Percentiles rank a stretch among this genome's conserved stretches.
phyloP scores from a whole-genome alignment of 1,284 basidiomycete genomes.

The Agroathelia rolfsii region DNA sequence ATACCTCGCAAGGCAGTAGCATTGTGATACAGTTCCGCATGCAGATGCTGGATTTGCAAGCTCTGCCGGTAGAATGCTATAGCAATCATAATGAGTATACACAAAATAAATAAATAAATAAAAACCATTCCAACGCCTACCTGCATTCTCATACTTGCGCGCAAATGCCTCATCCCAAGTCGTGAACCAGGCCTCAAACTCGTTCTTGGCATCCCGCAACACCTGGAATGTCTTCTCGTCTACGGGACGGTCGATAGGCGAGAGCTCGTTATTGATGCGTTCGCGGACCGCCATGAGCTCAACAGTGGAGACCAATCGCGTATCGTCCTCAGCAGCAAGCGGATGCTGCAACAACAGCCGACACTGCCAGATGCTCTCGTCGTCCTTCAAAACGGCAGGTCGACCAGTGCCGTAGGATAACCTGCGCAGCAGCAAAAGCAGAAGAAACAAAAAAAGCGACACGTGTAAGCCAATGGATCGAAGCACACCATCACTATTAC shows the following conservation, averaged over 20 bases:
- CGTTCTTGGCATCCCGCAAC: slow-evolving; percentile 51
- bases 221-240: slow-evolving; percentile 57
- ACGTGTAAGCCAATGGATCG: too few species aligned
- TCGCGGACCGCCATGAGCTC: slow-evolving; percentile 79
- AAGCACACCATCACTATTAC: too few species aligned
- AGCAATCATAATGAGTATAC: slow-evolving; percentile 8
- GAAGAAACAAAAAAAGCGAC: neutral
- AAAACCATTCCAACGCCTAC: slow-evolving; percentile 28
- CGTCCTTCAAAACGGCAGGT: slow-evolving; percentile 84
- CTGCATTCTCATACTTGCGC: slow-evolving; percentile 72
- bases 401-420: slow-evolving; percentile 90
- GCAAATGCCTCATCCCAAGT: slow-evolving; percentile 74
- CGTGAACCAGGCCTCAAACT: slow-evolving; percentile 65
- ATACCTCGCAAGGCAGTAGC: slow-evolving; percentile 69
- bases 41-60: slow-evolving; percentile 69
- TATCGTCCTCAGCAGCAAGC: slow-evolving; percentile 83
- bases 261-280: slow-evolving; percentile 58
- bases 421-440: too few species aligned
- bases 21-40: slow-evolving; percentile 74
- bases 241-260: slow-evolving; percentile 59
- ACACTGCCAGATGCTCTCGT: slow-evolving; percentile 80
- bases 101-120: slow-evolving; percentile 2
- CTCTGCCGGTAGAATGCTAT: slow-evolving; percentile 77
- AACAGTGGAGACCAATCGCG: slow-evolving; percentile 88
- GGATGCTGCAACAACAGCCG: slow-evolving; percentile 80